phyloP scores from a whole-genome alignment of 1,284 basidiomycete species.

The Xerocomus nothofagi region DNA sequence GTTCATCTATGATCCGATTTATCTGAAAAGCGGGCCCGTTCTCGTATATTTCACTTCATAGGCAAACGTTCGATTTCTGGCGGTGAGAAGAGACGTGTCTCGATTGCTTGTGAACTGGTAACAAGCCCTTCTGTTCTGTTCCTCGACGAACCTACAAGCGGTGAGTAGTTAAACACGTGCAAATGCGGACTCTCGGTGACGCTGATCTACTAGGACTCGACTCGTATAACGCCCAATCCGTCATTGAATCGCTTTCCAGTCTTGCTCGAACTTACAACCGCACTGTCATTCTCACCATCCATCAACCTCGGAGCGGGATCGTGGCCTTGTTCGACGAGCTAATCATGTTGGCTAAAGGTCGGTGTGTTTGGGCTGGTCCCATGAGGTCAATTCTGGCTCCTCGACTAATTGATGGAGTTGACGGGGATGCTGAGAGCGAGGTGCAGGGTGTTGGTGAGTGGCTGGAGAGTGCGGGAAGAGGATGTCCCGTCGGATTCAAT shows the following conservation, averaged over 20 bases:
- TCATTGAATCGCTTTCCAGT: constrained; percentile 85
- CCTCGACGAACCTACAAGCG: constrained; percentile 95
- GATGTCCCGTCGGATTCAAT: constrained; percentile 95
- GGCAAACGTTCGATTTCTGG: constrained; percentile 88
- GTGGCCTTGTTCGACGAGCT: constrained; percentile 94
- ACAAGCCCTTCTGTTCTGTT: constrained; percentile 95
- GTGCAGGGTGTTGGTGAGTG: constrained; percentile 54
- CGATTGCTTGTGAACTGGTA: constrained; percentile 97
- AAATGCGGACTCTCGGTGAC: neutral
- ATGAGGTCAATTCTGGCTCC: constrained; percentile 21
- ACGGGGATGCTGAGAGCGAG: constrained; percentile 80
- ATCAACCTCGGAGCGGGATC: constrained; percentile 98
- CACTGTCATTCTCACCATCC: constrained; percentile 97
- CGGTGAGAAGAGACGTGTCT: constrained; percentile 93
- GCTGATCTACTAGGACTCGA: constrained; percentile 68
- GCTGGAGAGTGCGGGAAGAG: constrained; percentile 75
- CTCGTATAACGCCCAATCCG: constrained; percentile 93
- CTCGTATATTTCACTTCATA: constrained; percentile 34
- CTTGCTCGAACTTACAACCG: constrained; percentile 89
- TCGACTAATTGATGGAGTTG: constrained; percentile 6
- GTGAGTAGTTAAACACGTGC: constrained; percentile 42
- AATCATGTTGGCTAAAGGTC: constrained; percentile 79
- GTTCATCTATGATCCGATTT: neutral
- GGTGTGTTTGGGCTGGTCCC: constrained; percentile 35
- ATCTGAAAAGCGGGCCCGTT: neutral